Evolutionary conservation across 169 alveolate genomes (phyloP).

Genomic region (Theileria luwenshuni): DNA sequence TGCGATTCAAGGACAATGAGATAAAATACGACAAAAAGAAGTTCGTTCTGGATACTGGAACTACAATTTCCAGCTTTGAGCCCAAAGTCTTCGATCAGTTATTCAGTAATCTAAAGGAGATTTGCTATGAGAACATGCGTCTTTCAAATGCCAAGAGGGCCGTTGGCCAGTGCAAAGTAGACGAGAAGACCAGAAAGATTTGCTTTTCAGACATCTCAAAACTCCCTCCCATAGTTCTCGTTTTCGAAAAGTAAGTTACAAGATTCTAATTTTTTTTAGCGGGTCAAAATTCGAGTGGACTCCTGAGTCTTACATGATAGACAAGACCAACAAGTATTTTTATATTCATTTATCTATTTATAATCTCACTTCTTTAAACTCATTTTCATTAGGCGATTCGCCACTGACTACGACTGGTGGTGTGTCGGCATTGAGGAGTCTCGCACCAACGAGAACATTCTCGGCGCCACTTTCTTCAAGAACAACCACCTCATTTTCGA

Average conservation of each 20-base stretch:
- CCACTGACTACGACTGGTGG: constrained; percentile 68
- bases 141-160: background rate
- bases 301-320: constrained; percentile 61
- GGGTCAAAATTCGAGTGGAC: constrained; percentile 38
- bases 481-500: constrained; percentile 69
- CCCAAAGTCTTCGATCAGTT: constrained; percentile 4
- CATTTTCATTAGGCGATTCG: constrained; percentile 19
- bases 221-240: constrained; percentile 38
- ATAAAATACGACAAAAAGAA: background rate
- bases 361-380: background rate
- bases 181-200: constrained; percentile 10
- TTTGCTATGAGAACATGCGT: constrained; percentile 3
- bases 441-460: constrained; percentile 61
- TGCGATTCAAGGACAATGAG: constrained; percentile 3
- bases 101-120: background rate
- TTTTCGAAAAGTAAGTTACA: constrained; percentile 33
- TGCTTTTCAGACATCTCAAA: constrained; percentile 53
- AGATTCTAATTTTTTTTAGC: constrained; percentile 23
- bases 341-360: too few species aligned
- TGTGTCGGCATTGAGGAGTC: constrained; percentile 74
- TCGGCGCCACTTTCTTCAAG: constrained; percentile 78
- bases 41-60: constrained; percentile 57
- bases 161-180: constrained; percentile 11
- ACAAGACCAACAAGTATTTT: constrained; percentile 39
- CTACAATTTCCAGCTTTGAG: constrained; percentile 44